Evolutionary conservation across 2,329 filamentous ascomycete species (phyloP).

Genomic region (Metarhizium sp.): DNA sequence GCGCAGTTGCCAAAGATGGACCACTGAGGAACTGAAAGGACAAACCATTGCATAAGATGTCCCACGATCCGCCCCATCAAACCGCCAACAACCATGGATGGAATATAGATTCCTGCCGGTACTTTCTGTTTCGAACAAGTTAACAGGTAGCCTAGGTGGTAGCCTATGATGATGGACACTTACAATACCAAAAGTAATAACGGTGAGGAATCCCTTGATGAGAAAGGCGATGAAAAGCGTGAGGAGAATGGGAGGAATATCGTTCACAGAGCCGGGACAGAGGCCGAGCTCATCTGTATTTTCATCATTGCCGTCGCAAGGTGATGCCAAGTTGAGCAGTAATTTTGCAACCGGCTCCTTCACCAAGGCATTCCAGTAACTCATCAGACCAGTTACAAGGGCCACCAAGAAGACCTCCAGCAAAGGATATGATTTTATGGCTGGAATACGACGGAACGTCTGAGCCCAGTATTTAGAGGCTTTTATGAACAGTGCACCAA

Average conservation of each 20-base stretch:
- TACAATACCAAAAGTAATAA: constrained; percentile 83
- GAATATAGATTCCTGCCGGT: constrained; percentile 93
- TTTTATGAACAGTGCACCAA: constrained; percentile 93
- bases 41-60: constrained; percentile 73
- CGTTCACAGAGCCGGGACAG: constrained; percentile 61
- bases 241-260: constrained; percentile 68
- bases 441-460: constrained; percentile 69
- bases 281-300: constrained; percentile 60
- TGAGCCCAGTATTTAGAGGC: constrained; percentile 84
- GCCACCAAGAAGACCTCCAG: constrained; percentile 86
- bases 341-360: constrained; percentile 85
- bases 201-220: constrained; percentile 81
- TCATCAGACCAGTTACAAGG: constrained; percentile 69
- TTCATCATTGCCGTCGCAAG: constrained; percentile 63
- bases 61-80: constrained; percentile 83
- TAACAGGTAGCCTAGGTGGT: constrained; percentile 1
- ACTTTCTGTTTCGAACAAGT: constrained; percentile 53
- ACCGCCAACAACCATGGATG: constrained; percentile 96
- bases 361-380: constrained; percentile 90
- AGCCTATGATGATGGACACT: constrained; percentile 18
- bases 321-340: constrained; percentile 80
- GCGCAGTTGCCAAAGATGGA: constrained; percentile 68
- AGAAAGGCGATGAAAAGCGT: constrained; percentile 71
- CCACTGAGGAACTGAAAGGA: constrained; percentile 62
- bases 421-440: constrained; percentile 76